Evolutionary conservation across 257 asterid species (phyloP).

Genomic region (Nicotiana paniculata): DNA sequence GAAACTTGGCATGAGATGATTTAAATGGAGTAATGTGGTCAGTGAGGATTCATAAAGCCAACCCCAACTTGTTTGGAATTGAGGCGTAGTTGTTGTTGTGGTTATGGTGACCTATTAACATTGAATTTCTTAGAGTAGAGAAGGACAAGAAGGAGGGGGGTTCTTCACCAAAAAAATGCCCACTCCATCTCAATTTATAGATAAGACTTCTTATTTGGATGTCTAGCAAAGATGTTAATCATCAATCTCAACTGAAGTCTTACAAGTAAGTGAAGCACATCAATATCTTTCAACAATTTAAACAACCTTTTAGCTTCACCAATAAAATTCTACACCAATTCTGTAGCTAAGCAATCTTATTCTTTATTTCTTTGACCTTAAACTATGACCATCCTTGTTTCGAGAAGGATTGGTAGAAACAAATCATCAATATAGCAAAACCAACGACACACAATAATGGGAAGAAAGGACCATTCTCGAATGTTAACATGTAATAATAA

Average conservation of each 20-base stretch:
- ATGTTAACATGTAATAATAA: neutral
- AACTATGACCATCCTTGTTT: neutral
- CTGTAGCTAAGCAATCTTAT: neutral
- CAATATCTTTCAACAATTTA: neutral
- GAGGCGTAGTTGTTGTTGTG: too few species aligned
- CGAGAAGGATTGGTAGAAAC: neutral
- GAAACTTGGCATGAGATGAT: neutral
- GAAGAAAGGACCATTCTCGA: neutral
- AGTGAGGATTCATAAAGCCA: too few species aligned
- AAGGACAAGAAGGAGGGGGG: neutral
- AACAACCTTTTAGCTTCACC: neutral
- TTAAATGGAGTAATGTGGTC: too few species aligned
- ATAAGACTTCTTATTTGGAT: neutral
- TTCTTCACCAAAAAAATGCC: neutral
- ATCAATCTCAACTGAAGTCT: neutral
- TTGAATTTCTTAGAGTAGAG: neutral
- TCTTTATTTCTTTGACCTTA: neutral
- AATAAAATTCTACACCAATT: neutral
- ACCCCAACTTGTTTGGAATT: too few species aligned
- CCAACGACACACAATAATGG: neutral
- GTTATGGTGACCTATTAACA: neutral
- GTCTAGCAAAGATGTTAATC: neutral
- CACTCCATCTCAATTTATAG: neutral
- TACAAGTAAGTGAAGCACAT: neutral
- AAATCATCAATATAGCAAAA: neutral